phyloP scores from a whole-genome alignment of 139 green algal species.

The Haematococcus sp. region DNA sequence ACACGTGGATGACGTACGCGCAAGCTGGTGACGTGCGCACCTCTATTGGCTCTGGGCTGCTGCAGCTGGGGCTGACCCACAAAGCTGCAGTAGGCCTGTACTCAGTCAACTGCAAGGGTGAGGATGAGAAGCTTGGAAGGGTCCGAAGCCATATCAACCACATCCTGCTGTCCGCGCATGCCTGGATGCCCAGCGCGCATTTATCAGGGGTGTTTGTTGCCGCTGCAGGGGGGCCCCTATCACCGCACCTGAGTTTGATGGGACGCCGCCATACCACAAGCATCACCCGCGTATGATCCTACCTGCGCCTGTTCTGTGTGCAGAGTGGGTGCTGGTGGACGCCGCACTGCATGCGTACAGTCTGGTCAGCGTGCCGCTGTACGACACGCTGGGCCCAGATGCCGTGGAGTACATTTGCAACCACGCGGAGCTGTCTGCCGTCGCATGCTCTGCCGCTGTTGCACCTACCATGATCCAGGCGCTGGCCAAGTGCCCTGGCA shows the following conservation, averaged over 20 bases:
- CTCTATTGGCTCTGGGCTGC: conserved; percentile 83
- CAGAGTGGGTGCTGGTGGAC: conserved; percentile 93
- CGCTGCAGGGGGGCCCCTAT: no score
- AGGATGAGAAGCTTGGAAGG: neutral
- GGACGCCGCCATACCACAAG: no score
- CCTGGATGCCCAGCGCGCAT: no score
- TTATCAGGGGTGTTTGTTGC: no score
- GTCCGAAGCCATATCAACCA: no score
- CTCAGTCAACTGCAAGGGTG: conserved; percentile 77
- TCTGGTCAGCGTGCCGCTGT: conserved; percentile 91
- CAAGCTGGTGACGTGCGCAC: conserved; percentile 71
- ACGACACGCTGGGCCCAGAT: conserved; percentile 95
- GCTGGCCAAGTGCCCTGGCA: conserved; percentile 66
- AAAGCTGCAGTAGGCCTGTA: conserved; percentile 84
- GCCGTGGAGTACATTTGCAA: conserved; percentile 92
- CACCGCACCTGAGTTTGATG: no score
- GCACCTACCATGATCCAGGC: conserved; percentile 65
- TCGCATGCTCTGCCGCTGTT: conserved; percentile 60
- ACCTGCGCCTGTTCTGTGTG: neutral
- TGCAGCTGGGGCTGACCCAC: conserved; percentile 77
- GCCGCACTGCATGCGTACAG: conserved; percentile 81
- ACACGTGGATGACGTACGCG: conserved; percentile 69
- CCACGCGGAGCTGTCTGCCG: conserved; percentile 85
- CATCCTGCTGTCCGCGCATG: no score
- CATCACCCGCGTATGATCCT: neutral